Conservation (phyloP, 2,329 filamentous ascomycete species). For the Aspergillus niger region DNA sequence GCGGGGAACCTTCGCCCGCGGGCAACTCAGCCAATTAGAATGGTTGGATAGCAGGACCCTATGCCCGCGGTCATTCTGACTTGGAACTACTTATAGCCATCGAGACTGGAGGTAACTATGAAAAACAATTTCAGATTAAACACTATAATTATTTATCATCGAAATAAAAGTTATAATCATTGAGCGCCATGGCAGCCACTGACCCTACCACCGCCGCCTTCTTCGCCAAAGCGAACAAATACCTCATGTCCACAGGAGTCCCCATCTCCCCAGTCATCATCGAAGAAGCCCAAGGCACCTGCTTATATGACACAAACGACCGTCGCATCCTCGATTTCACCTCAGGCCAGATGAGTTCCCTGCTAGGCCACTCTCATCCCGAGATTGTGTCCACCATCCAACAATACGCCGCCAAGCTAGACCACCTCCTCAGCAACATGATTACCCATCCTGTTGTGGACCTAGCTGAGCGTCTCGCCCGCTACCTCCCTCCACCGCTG, state of each 20-base stretch:
- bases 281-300: conserved; percentile 48
- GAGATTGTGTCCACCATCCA: conserved; percentile 59
- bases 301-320: conserved; percentile 48
- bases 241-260: conserved; percentile 49
- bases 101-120: too few relatives aligned
- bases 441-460: conserved; percentile 58
- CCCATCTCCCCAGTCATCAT: conserved; percentile 46
- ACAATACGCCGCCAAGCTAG: conserved; percentile 54
- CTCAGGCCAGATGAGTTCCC: conserved; percentile 62
- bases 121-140: too few relatives aligned
- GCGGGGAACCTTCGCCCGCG: neutral
- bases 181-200: conserved; percentile 11
- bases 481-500: conserved; percentile 50
- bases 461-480: conserved; percentile 55
- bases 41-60: neutral
- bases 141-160: too few relatives aligned
- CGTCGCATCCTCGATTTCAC: conserved; percentile 60
- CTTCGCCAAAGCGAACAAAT: conserved; percentile 41
- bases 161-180: too few relatives aligned
- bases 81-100: neutral
- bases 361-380: conserved; percentile 60
- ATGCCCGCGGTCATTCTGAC: neutral
- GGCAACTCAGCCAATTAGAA: neutral
- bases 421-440: conserved; percentile 64
- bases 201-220: conserved; percentile 25